Conservation (phyloP, 768 basidiomycete species). For the Boletus tomentosulus region DNA sequence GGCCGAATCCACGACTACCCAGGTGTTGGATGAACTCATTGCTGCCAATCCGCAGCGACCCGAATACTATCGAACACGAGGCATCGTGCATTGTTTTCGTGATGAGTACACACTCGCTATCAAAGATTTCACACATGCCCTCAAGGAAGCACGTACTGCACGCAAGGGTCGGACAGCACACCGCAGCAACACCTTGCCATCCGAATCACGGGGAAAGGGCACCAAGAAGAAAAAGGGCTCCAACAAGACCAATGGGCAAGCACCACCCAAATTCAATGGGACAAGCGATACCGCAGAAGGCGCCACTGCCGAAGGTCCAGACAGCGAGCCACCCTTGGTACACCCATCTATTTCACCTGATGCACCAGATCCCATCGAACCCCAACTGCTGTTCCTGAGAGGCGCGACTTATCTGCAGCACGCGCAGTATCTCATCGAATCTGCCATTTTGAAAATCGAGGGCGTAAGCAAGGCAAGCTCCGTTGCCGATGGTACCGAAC, state of each 20-base stretch:
- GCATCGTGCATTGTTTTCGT: slow-evolving; percentile 84
- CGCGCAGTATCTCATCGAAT: slow-evolving; percentile 70
- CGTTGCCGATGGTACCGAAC: slow-evolving; percentile 61
- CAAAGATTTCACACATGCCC: slow-evolving; percentile 77
- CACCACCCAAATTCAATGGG: slow-evolving; percentile 52
- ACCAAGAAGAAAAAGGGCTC: slow-evolving; percentile 55
- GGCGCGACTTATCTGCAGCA: slow-evolving; percentile 82
- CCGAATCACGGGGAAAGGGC: slow-evolving; percentile 38
- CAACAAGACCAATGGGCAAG: slow-evolving; percentile 54
- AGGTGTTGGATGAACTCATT: slow-evolving; percentile 78
- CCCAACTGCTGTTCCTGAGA: slow-evolving; percentile 77
- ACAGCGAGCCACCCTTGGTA: slow-evolving; percentile 49
- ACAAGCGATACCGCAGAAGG: slow-evolving; percentile 47
- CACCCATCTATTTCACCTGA: slow-evolving; percentile 74
- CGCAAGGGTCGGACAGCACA: slow-evolving; percentile 65
- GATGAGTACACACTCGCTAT: slow-evolving; percentile 74
- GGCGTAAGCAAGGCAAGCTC: slow-evolving; percentile 55
- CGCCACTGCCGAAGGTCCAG: slow-evolving; percentile 40
- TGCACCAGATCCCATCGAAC: slow-evolving; percentile 84
- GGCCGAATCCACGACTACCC: slow-evolving; percentile 77
- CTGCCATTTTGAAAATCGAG: slow-evolving; percentile 66
- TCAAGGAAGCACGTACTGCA: slow-evolving; percentile 68
- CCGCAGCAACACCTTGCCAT: slow-evolving; percentile 37
- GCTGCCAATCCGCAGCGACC: slow-evolving; percentile 66
- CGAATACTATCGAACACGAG: slow-evolving; percentile 86